A percentile compares a stretch with the other conserved stretches of the same genome.
Conservation (phyloP, 139 green algal species). For the Limnomonas spitsbergensis region DNA sequence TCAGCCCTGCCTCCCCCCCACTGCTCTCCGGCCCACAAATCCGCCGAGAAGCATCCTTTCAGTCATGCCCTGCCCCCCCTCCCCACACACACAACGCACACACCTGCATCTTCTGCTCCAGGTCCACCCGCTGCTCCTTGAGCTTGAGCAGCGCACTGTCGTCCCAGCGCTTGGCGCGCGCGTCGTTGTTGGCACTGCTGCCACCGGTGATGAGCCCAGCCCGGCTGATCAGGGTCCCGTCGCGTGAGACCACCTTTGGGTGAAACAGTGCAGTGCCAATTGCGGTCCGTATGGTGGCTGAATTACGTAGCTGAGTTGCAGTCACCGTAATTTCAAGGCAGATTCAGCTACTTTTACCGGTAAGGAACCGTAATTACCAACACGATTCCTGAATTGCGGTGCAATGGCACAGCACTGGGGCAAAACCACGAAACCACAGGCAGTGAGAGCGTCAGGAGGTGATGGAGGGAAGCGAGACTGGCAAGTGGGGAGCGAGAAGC, state of each 20-base stretch:
- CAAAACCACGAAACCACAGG: no score
- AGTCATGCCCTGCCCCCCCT: background rate
- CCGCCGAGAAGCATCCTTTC: no score
- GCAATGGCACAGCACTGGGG: no score
- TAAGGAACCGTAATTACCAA: no score
- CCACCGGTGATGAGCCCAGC: slow-evolving; percentile 31
- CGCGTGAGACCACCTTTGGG: slow-evolving; percentile 47
- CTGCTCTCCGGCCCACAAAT: no score
- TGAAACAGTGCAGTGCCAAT: slow-evolving; percentile 3
- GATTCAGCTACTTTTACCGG: no score
- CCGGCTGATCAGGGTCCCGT: slow-evolving; percentile 88
- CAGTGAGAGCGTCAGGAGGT: no score
- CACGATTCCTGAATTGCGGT: no score
- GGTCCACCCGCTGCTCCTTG: slow-evolving; percentile 16
- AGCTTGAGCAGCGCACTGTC: background rate
- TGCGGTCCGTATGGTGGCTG: background rate
- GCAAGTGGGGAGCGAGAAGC: no score
- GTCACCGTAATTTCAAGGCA: no score
- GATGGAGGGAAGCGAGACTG: no score
- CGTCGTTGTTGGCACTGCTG: slow-evolving; percentile 25
- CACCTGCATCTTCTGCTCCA: slow-evolving; percentile 24
- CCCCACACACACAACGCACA: background rate
- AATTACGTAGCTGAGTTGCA: background rate
- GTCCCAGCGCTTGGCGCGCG: slow-evolving; percentile 57
- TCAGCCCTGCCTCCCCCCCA: no score